Evolutionary conservation across 768 basidiomycete species (phyloP).

Genomic region (Royoungia palumana): DNA sequence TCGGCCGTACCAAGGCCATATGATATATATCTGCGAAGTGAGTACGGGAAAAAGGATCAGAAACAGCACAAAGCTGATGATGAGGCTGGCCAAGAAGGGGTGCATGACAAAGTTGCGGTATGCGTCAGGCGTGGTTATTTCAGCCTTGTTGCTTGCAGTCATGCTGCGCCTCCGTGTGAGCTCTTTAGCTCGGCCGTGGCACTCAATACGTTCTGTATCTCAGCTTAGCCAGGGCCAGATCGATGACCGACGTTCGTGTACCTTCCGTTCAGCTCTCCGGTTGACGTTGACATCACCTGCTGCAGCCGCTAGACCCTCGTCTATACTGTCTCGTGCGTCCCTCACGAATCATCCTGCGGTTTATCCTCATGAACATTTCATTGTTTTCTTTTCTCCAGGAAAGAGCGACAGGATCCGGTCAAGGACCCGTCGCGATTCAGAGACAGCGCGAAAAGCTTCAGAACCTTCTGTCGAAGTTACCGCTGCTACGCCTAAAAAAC

Average conservation of each 20-base stretch:
- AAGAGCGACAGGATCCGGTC: conserved; percentile 11
- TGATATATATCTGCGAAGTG: conserved; percentile 83
- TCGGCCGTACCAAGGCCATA: conserved; percentile 90
- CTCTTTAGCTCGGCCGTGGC: conserved; percentile 2
- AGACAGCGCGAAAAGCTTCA: conserved; percentile 1
- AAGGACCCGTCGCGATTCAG: conserved; percentile 1
- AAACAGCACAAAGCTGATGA: conserved; percentile 65
- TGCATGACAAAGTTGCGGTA: conserved; percentile 33
- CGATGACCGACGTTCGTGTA: not conserved
- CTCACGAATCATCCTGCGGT: not conserved
- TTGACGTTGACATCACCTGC: conserved; percentile 2
- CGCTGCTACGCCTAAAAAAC: not conserved
- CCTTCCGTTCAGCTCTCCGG: not conserved
- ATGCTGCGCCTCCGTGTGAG: conserved; percentile 18
- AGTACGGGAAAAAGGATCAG: conserved; percentile 87
- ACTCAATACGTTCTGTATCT: conserved; percentile 9
- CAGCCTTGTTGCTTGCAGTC: conserved; percentile 2
- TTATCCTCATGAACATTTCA: no score
- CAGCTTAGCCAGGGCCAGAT: conserved; percentile 1
- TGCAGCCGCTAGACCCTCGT: conserved; percentile 2
- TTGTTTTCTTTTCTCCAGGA: conserved; percentile 15
- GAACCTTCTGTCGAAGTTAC: not conserved
- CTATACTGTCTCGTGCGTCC: conserved; percentile 23
- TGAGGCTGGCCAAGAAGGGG: conserved; percentile 52
- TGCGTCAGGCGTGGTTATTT: conserved; percentile 3